A percentile compares a stretch with the other conserved stretches of the same genome.
phyloP scores from a whole-genome alignment of 768 basidiomycete species.

The Calocybe gangraenosa region DNA sequence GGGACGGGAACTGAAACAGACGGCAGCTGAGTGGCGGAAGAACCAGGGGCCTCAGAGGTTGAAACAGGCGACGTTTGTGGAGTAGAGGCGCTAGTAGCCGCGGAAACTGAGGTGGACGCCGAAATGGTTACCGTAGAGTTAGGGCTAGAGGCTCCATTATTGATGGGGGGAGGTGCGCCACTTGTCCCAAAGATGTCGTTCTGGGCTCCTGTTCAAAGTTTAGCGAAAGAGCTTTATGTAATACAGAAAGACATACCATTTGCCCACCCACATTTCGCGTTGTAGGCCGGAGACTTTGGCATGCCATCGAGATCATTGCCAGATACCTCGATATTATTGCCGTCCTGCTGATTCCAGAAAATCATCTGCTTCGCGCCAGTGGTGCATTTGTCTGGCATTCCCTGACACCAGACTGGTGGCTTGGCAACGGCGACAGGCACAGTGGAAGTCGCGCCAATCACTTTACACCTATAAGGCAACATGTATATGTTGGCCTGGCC shows the following conservation, averaged over 20 bases:
- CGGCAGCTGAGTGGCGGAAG: too few relatives aligned
- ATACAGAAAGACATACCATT: slow-evolving; percentile 31
- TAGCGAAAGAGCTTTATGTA: neutral
- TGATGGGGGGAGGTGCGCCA: neutral
- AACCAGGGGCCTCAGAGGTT: too few relatives aligned
- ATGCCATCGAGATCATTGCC: slow-evolving; percentile 36
- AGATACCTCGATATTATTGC: slow-evolving; percentile 43
- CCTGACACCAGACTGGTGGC: slow-evolving; percentile 51
- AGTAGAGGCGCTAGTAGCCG: too few relatives aligned
- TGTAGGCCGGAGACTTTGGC: slow-evolving; percentile 45
- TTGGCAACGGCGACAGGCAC: slow-evolving; percentile 36
- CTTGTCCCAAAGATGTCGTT: slow-evolving; percentile 35
- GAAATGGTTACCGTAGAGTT: too few relatives aligned
- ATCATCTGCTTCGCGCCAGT: slow-evolving; percentile 54
- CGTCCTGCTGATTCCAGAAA: slow-evolving; percentile 46
- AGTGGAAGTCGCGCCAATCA: slow-evolving; percentile 37
- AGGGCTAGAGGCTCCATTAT: neutral
- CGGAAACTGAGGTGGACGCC: too few relatives aligned
- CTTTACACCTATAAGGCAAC: slow-evolving; percentile 43
- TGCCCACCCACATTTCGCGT: slow-evolving; percentile 40
- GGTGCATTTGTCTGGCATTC: slow-evolving; percentile 34
- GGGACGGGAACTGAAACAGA: too few relatives aligned
- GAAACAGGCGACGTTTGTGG: too few relatives aligned
- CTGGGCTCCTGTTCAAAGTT: slow-evolving; percentile 30
- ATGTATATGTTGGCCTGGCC: slow-evolving; percentile 53